Evolutionary conservation across 495 filamentous ascomycete genomes (phyloP).

Genomic region (Penicillium herquei): DNA sequence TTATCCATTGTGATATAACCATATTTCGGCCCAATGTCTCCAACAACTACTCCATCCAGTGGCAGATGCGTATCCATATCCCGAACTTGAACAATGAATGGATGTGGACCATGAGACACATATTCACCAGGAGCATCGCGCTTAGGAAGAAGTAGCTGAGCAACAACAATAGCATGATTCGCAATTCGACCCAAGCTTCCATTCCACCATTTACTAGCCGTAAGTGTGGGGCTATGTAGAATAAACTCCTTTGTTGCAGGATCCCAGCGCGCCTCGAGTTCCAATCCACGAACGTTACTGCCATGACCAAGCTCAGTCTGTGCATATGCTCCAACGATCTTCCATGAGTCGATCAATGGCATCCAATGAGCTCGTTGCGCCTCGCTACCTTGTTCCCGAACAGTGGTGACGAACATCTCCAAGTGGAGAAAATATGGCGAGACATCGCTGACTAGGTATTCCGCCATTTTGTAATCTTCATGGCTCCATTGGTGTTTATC

Average conservation of each 20-base stretch:
- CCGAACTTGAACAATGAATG: conserved; percentile 49
- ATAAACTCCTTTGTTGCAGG: conserved; percentile 38
- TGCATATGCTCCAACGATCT: conserved; percentile 48
- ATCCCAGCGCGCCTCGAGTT: conserved; percentile 45
- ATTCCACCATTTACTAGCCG: conserved; percentile 53
- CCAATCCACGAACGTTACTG: conserved; percentile 48
- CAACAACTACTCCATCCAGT: conserved; percentile 42
- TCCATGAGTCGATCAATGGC: conserved; percentile 41
- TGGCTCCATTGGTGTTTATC: conserved; percentile 39
- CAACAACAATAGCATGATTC: conserved; percentile 44
- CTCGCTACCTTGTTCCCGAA: conserved; percentile 45
- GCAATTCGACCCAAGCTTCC: conserved; percentile 45
- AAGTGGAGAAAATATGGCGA: conserved; percentile 41
- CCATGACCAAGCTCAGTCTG: conserved; percentile 51
- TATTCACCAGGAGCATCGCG: conserved; percentile 13
- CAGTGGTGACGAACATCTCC: conserved; percentile 36
- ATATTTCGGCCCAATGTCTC: conserved; percentile 50
- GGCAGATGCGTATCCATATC: conserved; percentile 43
- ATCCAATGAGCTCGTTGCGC: conserved; percentile 43
- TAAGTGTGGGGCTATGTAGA: conserved; percentile 46
- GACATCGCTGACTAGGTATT: conserved; percentile 46
- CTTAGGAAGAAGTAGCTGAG: conserved; percentile 44
- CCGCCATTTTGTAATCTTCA: conserved; percentile 43
- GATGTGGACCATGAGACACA: conserved; percentile 43
- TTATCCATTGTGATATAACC: conserved; percentile 51